These are phyloP conservation scores for Chamaecrista fasciculata DNA, from an alignment of 306 rosid species.

Conservation along the genomic window DNA sequence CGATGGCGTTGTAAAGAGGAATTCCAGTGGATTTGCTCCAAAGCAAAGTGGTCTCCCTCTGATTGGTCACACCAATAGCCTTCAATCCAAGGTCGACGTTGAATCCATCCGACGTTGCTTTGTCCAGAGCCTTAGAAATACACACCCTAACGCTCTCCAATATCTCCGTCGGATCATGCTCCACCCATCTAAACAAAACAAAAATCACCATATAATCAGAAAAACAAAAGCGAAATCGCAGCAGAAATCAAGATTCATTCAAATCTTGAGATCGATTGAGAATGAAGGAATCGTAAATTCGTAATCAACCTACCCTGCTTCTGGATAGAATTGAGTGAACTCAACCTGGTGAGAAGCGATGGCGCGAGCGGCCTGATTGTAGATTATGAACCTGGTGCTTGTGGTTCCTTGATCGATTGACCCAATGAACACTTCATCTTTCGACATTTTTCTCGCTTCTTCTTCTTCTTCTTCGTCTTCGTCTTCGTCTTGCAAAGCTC, in stretches of 20 bases:
- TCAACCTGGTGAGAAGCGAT: conserved; percentile 84
- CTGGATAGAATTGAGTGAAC: conserved; percentile 78
- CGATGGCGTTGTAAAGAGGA: conserved; percentile 85
- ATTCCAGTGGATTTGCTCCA: conserved; percentile 92
- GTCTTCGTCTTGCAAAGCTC: background rate
- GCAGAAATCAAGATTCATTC: background rate
- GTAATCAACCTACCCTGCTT: conserved; percentile 60
- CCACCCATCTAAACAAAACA: conserved; percentile 67
- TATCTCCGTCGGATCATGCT: conserved; percentile 88
- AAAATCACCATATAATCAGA: background rate
- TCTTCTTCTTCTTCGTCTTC: background rate
- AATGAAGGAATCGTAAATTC: background rate
- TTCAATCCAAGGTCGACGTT: conserved; percentile 66
- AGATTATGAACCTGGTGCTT: conserved; percentile 84
- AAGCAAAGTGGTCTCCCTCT: conserved; percentile 80
- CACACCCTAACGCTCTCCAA: conserved; percentile 75
- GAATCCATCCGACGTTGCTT: conserved; percentile 74
- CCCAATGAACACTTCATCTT: conserved; percentile 50
- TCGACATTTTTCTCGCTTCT: conserved; percentile 25
- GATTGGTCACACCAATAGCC: conserved; percentile 91
- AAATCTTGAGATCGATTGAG: background rate
- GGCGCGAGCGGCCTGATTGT: conserved; percentile 40
- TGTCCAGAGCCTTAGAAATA: conserved; percentile 63
- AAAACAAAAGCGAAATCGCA: background rate
- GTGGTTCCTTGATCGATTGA: conserved; percentile 93